Evolutionary conservation across 352 stramenopile species (phyloP).

Genomic region (Peronospora destructor): DNA sequence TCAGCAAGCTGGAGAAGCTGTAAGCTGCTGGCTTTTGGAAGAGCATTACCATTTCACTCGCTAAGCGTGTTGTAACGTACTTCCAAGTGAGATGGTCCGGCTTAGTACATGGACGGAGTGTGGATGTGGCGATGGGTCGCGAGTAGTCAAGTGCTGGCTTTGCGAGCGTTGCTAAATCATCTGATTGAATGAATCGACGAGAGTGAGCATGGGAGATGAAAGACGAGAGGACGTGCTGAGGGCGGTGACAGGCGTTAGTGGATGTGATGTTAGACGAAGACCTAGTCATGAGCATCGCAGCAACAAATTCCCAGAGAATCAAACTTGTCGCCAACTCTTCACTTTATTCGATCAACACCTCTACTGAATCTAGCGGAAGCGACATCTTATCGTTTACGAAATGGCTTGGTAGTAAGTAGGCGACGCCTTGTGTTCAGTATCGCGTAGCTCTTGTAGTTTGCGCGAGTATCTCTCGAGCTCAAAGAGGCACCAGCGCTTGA

Average conservation of each 20-base stretch:
- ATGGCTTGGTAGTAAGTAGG: constrained; percentile 30
- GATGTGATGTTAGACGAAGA: background rate
- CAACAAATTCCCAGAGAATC: constrained; percentile 14
- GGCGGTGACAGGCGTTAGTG: background rate
- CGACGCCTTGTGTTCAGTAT: constrained; percentile 8
- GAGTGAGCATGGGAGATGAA: background rate
- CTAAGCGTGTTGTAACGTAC: too few relatives aligned
- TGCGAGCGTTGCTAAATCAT: constrained; percentile 1
- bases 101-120: background rate
- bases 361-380: too few relatives aligned
- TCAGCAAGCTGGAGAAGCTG: constrained; percentile 44
- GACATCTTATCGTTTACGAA: background rate
- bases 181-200: background rate
- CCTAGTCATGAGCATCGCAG: background rate
- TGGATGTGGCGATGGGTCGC: background rate
- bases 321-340: constrained; percentile 27
- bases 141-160: constrained; percentile 23
- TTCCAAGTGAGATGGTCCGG: background rate
- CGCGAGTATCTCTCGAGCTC: constrained; percentile 58
- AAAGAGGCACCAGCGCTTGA: constrained; percentile 47
- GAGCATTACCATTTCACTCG: too few relatives aligned
- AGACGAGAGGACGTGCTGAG: background rate
- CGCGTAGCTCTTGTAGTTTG: constrained; percentile 31
- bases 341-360: background rate
- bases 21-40: background rate